Percentiles rank a stretch among this genome's conserved stretches.
phyloP scores from a whole-genome alignment of 495 filamentous ascomycete species.

The Massariosphaeria phaeospora region DNA sequence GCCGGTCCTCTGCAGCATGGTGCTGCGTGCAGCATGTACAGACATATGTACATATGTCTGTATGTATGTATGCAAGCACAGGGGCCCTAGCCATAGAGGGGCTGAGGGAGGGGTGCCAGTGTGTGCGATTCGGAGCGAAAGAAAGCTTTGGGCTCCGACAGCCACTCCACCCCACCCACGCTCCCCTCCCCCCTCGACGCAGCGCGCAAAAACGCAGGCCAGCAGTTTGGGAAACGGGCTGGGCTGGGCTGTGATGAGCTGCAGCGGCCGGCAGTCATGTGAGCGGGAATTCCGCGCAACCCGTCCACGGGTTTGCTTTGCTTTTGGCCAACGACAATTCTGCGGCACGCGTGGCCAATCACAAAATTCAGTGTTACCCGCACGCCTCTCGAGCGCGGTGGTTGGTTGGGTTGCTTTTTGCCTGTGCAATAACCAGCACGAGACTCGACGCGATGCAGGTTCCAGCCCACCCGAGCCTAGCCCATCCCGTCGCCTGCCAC shows the following conservation, averaged over 20 bases:
- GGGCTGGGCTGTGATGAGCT: constrained; percentile 18
- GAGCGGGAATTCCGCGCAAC: constrained; percentile 22
- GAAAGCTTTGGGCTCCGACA: too few relatives aligned
- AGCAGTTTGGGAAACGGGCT: background rate
- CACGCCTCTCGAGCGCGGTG: too few relatives aligned
- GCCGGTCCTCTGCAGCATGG: too few relatives aligned
- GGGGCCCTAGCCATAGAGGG: too few relatives aligned
- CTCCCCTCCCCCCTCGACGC: background rate
- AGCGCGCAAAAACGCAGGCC: background rate
- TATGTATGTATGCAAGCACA: background rate
- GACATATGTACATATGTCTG: background rate
- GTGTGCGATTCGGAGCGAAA: too few relatives aligned
- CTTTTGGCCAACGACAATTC: too few relatives aligned
- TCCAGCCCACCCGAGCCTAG: too few relatives aligned
- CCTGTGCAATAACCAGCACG: too few relatives aligned
- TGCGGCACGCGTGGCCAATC: background rate
- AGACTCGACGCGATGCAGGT: too few relatives aligned
- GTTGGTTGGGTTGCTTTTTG: too few relatives aligned
- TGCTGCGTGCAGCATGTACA: background rate
- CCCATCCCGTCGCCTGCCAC: too few relatives aligned
- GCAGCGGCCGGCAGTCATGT: constrained; percentile 29
- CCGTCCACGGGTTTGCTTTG: background rate
- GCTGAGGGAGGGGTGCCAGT: too few relatives aligned
- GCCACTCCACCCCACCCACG: background rate
- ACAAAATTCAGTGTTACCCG: background rate